These are phyloP conservation scores for Monosporascus sp. DNA, from an alignment of 2,329 filamentous ascomycete genomes.

Conservation along the genomic window DNA sequence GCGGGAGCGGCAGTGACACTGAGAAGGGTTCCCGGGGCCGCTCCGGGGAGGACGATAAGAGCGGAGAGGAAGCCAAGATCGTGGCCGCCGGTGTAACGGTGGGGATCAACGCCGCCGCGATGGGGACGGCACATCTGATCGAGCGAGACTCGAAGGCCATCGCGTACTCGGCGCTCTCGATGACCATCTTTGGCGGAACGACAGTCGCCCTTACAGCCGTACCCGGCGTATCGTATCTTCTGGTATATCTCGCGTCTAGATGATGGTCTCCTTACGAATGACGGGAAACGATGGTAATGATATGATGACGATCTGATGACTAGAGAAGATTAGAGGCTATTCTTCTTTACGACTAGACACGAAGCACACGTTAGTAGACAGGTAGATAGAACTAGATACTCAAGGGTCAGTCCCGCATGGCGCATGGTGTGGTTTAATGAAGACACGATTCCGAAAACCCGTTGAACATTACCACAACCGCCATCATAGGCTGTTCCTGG, in stretches of 20 bases:
- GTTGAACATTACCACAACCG: no score
- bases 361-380: no score
- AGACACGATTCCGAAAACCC: no score
- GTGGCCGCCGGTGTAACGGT: conserved; percentile 48
- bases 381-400: no score
- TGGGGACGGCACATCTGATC: conserved; percentile 54
- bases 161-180: conserved; percentile 50
- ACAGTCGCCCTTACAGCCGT: conserved; percentile 50
- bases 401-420: no score
- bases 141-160: conserved; percentile 46
- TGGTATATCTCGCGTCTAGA: conserved; percentile 29
- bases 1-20: neutral
- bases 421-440: no score
- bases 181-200: conserved; percentile 52
- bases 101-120: conserved; percentile 54
- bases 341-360: no score
- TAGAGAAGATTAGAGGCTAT: no score
- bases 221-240: conserved; percentile 35
- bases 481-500: no score
- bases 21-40: conserved; percentile 1
- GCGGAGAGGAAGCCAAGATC: conserved; percentile 20
- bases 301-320: neutral
- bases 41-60: neutral
- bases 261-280: conserved; percentile 3
- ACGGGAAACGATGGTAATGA: neutral